Base-by-base conservation (phyloP, 148 eudicot species). In the Camellia sinensis region DNA sequence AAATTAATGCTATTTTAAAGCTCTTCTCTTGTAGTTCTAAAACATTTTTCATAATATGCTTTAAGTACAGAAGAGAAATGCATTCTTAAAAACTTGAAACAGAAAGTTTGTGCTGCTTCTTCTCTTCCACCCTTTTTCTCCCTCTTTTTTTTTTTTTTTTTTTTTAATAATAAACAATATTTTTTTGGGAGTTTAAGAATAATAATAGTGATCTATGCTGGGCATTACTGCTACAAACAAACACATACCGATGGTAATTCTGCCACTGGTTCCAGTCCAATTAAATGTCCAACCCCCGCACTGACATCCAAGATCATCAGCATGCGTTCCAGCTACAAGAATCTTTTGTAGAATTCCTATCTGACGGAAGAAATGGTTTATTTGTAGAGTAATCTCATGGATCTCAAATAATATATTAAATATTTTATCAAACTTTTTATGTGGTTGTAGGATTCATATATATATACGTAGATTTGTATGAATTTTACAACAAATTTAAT, bases 291-390 rank as follows among this genome's bases (percentile, higher is more conserved):
- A 96, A 62, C 99, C 99, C 79, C 98, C 99, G 78, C 99, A 96
- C 76, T 96, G 99, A 84, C 82, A 95, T 81, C 99, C 99, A 83
- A 95, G 99, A 85, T 95, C 87, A 86, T 95, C 95, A 76, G 99
- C 97, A 88, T 96, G 99, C 75, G 92, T 83, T 79, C 98, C 99
- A 66, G 95, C 90, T 83, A 96, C 92, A 80, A 96, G 98, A 76
- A 96, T 84, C 80, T 75, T 91, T 81, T 89, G 37, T 90, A 71
- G 91, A 89, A 46, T 88, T 85, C 82, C 81, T 87, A 59, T 91
- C 90, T 81, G 93, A 69, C 48, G 99, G 98, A 67, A 96, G 93
- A 71, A 93, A 86, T 50, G 94, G 91, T 77, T 76, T 85, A 61
- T 67, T 29, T 29, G 37, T 29, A 29, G 37, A 29, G 37, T 29